Evolutionary conservation across 2,329 filamentous ascomycete genomes (phyloP), one percentile per base, ranked within the genome.

Genomic region (Penicillium hesseltinei): DNA sequence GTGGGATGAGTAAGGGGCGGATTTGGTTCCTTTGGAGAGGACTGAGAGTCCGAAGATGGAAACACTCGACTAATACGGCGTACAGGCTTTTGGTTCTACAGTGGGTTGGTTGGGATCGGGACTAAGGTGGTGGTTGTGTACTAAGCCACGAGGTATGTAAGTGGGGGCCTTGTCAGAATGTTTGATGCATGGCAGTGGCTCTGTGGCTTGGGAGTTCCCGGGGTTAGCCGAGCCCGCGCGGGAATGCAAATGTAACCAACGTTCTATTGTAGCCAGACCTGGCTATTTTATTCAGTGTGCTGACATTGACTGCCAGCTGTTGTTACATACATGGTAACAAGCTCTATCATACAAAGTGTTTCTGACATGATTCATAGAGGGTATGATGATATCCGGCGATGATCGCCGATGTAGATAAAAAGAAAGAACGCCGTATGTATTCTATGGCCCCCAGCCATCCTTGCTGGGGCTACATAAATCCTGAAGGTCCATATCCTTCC

Each of bases 131-230:
- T 35, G 15, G 9, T 25, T 15, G 15, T 17, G 25, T n/a, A 29
- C 42, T 46, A 8, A 46, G 29, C 44, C 29, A 17, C 44, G 17
- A 35, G 15, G 31, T 25, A 25, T 36, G 45, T 36, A 9, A 25
- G 44, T 47, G 45, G 45, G 21, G 45, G 15, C 45, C 45, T 33
- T 47, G 45, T 47, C 45, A 47, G 31, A 47, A 36, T 47, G 31
- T n/a, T 35, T 7, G 19, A 36, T 46, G n/a, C 27, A 33, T 47
- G 45, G 19, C 19, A 35, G 19, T 46, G 8, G 8, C 27, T 38
- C 47, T 38, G 46, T 25, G 33, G 33, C 21, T 38, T 38, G 6
- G 17, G 23, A 19, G 5, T 23, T 23, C 19, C 29, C 35, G 21
- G 19, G 21, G 15, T 44, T 29, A 44, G 9, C 19, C 29, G 29